phyloP scores from a whole-genome alignment of 2,329 filamentous ascomycete species.

The Diplodia scrobiculata region DNA sequence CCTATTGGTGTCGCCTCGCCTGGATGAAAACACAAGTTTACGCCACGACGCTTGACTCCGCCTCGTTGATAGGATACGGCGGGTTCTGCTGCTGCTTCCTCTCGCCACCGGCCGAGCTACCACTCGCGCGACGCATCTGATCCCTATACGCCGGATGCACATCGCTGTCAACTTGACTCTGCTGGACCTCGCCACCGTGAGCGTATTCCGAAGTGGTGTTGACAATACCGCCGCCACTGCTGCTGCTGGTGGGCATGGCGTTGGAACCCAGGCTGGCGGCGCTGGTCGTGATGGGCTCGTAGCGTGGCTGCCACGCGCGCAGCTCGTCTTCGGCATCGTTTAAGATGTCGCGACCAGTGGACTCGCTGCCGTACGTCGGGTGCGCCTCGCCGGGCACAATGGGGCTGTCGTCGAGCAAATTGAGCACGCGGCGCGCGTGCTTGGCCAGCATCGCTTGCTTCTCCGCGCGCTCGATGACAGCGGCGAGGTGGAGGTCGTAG shows the following conservation, averaged over 20 bases:
- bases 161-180: constrained; percentile 2
- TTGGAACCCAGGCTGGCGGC: constrained; percentile 54
- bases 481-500: constrained; percentile 83
- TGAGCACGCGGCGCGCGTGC: constrained; percentile 81
- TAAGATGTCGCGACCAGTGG: constrained; percentile 76
- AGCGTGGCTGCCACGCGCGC: constrained; percentile 66
- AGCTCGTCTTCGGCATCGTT: constrained; percentile 92
- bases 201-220: constrained; percentile 3
- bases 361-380: constrained; percentile 63
- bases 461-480: constrained; percentile 92
- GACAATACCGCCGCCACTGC: not conserved
- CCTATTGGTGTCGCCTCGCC: not conserved
- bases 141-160: constrained; percentile 26
- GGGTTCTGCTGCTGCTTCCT: constrained; percentile 5
- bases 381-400: constrained; percentile 82
- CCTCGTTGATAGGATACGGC: constrained; percentile 16
- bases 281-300: constrained; percentile 55
- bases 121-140: constrained; percentile 19
- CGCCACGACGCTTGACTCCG: not conserved
- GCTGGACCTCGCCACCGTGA: constrained; percentile 25
- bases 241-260: constrained; percentile 44
- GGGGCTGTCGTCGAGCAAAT: constrained; percentile 84
- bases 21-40: not conserved
- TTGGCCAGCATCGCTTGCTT: constrained; percentile 94
- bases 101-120: not conserved